Evolutionary conservation across 2,329 filamentous ascomycete genomes (phyloP), one percentile per base, ranked within the genome.

Genomic region (Ascochyta clinopodiicola): DNA sequence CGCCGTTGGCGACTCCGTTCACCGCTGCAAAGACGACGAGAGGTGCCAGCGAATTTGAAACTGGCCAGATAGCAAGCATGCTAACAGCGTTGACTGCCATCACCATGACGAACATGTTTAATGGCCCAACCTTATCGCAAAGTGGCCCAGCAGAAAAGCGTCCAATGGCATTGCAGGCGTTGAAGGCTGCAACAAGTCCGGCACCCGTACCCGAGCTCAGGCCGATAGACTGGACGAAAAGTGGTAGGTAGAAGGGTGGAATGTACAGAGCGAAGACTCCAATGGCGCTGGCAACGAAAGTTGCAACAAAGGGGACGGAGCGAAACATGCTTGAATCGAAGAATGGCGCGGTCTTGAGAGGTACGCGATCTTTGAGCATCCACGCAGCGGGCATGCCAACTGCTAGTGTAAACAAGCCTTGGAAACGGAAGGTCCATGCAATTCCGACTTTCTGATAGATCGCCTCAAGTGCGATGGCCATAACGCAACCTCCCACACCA

Each of bases 61-160:
- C 62, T 3, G 68, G 68, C 69, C 69, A 72, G 8, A 72, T 69
- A 10, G 64, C 67, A 5, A 72, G 57, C 69, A 72, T 71, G 25
- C 59, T 66, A 2, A 67, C 51, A 0, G 66, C 67, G 24, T 70
- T 69, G 29, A 72, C 35, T 1, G 58, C 21, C 57, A 67, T 67
- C 1, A 65, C 61, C 21, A 69, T 56, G 13, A 71, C 56, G n/a
- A 73, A 64, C 40, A 63, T 73, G 39, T 73, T 72, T 19, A 70
- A 55, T 10, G 68, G 61, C 1, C 71, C 69, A 25, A 74, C 59
- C 32, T 64, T 64, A 44, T 74, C 70, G 51, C 67, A 68, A 10
- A 69, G 53, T 9, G 56, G 59, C 6, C 69, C 69, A 3, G 59
- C 64, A 2, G 58, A 21, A 19, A 71, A 68, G 10, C 69, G 51